Evolutionary conservation across 139 green algal genomes (phyloP).

Genomic region (Closterium sp.): DNA sequence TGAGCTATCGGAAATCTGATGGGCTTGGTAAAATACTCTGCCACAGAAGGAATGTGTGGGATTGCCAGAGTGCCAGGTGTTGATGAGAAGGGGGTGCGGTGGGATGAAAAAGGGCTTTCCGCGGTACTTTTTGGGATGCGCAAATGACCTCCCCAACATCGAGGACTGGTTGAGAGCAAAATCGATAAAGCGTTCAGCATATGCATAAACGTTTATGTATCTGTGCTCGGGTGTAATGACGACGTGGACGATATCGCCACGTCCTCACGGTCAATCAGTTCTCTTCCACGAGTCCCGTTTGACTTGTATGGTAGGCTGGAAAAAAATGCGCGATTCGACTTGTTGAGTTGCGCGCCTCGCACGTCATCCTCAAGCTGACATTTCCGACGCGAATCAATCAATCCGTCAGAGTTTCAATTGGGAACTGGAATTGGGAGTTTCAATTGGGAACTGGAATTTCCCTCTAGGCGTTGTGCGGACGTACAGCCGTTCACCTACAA

Average conservation of each 20-base stretch:
- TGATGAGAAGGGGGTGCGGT: not conserved
- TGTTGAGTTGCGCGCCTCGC: not conserved
- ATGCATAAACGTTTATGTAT: not conserved
- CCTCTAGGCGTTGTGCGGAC: too few species aligned
- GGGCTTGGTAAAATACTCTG: too few species aligned
- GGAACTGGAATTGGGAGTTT: too few species aligned
- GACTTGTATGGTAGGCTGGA: not conserved
- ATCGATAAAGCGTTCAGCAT: too few species aligned
- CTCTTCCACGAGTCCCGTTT: not conserved
- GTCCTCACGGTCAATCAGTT: not conserved
- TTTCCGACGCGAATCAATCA: not conserved
- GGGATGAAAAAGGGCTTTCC: not conserved
- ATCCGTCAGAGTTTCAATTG: too few species aligned
- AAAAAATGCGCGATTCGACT: not conserved
- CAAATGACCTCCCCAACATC: not conserved
- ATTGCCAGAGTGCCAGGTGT: not conserved
- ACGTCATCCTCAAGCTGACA: not conserved
- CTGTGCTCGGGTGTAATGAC: not conserved
- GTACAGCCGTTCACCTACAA: too few species aligned
- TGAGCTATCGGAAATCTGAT: too few species aligned
- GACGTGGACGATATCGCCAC: not conserved
- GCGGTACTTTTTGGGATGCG: not conserved
- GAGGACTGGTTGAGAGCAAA: too few species aligned
- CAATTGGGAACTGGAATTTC: too few species aligned
- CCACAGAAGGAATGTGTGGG: too few species aligned